Evolutionary conservation across 306 rosid species (phyloP).

Genomic region (Hippophae tibetana): DNA sequence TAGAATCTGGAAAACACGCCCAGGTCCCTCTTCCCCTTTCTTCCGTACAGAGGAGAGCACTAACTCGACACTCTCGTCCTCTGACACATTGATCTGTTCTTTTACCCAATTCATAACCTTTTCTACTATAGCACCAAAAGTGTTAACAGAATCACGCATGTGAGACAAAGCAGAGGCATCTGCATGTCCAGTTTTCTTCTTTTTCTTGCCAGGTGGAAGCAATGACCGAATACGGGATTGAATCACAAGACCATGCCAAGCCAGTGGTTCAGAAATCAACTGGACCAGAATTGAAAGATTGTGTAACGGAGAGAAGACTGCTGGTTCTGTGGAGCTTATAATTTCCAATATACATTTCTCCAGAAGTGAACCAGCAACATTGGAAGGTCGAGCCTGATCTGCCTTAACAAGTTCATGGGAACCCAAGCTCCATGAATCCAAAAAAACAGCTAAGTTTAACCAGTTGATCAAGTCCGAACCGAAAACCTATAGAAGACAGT

Average conservation of each 20-base stretch:
- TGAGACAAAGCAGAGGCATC: constrained; percentile 36
- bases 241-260: constrained; percentile 86
- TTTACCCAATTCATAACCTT: constrained; percentile 49
- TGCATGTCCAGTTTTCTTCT: constrained; percentile 64
- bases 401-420: constrained; percentile 47
- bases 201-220: constrained; percentile 77
- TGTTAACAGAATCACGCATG: constrained; percentile 45
- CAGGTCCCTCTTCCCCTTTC: constrained; percentile 58
- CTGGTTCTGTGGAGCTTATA: constrained; percentile 37
- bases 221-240: constrained; percentile 67
- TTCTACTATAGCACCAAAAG: constrained; percentile 41
- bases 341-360: constrained; percentile 49
- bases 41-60: constrained; percentile 37
- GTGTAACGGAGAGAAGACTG: constrained; percentile 40
- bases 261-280: constrained; percentile 77
- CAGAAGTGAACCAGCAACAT: constrained; percentile 50
- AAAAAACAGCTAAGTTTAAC: constrained; percentile 77
- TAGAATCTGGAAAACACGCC: constrained; percentile 46
- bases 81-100: constrained; percentile 46
- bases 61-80: constrained; percentile 48
- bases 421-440: constrained; percentile 71
- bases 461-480: constrained; percentile 71
- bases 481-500: constrained; percentile 45
- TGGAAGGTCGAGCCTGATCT: constrained; percentile 48
- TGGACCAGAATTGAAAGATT: constrained; percentile 51